Base-by-base conservation (phyloP, 2,329 filamentous ascomycete genomes). In the Bipolaris victoriae region DNA sequence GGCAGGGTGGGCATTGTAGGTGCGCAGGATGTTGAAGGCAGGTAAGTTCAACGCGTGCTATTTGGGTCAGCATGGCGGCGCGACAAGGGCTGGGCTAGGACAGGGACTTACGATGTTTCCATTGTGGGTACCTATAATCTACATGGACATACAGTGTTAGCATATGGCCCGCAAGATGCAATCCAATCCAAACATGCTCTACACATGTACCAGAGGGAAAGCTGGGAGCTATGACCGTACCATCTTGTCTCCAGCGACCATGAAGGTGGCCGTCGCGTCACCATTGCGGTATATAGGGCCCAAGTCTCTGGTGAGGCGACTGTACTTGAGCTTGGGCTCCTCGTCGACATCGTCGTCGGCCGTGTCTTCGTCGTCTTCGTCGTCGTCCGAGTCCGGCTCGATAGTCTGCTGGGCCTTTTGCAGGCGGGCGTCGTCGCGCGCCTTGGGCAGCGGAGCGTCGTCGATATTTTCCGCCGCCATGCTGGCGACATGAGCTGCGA, bases 181-280 rank as follows among this genome's bases (percentile, higher is more conserved):
- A 52, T 29, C 10, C 29, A 31, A 31, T 31, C 29, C 29, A 31
- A 2, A 31, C 29, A 31, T 31, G 29, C 7, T 31, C 10, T 9
- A 7, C 7, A 13, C 50, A 35, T 11, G 47, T 31, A 26, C 52
- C 16, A 41, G 33, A 26, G 53, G 33, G 41, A 50, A 46, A 53
- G 51, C 49, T 54, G 40, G 57, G 48, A 58, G 54, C 59, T 63
- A 59, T 60, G 57, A 50, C 55, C 81, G 69, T 83, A 94, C 91
- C 94, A 98, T 96, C 81, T 98, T 98, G 81, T 99, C 94, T 50
- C 94, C 94, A 39, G 90, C 90, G 48, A 96, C 91, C 48, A 96
- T 80, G 74, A 97, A 97, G 7, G 91, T 83, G 77, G 93, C 97
- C 24, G 94, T 97, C 66, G 92, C 91, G 83, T 99, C 95, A 67